Conservation (phyloP, 371 early-diverging fungal species). For the Thermomucor indicae-seudaticae region DNA sequence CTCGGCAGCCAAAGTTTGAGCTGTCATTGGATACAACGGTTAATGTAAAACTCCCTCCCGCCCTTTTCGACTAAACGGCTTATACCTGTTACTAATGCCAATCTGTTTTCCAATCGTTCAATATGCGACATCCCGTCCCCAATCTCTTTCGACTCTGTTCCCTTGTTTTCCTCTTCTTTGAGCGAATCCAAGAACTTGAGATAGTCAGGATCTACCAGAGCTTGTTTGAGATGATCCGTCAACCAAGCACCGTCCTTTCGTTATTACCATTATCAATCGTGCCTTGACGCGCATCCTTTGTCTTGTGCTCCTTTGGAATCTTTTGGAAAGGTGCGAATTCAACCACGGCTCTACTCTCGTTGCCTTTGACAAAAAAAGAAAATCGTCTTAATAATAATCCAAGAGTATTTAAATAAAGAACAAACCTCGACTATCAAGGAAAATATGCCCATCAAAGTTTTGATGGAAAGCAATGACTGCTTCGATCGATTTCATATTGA, state of each 20-base stretch:
- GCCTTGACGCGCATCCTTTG: slow-evolving; percentile 65
- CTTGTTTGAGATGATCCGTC: not conserved
- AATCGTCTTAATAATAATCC: not conserved
- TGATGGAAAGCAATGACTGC: slow-evolving; percentile 68
- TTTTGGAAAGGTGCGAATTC: slow-evolving; percentile 83
- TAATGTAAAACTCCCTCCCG: too few relatives aligned
- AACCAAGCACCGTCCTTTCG: too few relatives aligned
- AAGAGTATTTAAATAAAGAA: not conserved
- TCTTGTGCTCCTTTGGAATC: slow-evolving; percentile 62
- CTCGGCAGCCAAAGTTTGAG: slow-evolving; percentile 41
- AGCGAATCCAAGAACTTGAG: slow-evolving; percentile 68
- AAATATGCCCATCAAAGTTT: slow-evolving; percentile 75
- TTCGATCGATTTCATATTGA: slow-evolving; percentile 69
- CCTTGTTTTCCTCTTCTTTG: slow-evolving; percentile 45
- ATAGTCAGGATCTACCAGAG: slow-evolving; percentile 66
- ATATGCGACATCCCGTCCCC: slow-evolving; percentile 38
- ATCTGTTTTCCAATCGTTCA: slow-evolving; percentile 49
- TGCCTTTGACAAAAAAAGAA: slow-evolving; percentile 33
- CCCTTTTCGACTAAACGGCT: not conserved
- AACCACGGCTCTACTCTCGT: slow-evolving; percentile 68
- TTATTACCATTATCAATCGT: slow-evolving; percentile 70
- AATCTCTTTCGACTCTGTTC: slow-evolving; percentile 23
- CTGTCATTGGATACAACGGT: slow-evolving; percentile 9
- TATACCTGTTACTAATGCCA: slow-evolving; percentile 45
- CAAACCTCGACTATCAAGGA: slow-evolving; percentile 66